Evolutionary conservation across 2,329 filamentous ascomycete genomes (phyloP), one percentile per base, ranked within the genome.

Genomic region (Fusarium nisikadoi): DNA sequence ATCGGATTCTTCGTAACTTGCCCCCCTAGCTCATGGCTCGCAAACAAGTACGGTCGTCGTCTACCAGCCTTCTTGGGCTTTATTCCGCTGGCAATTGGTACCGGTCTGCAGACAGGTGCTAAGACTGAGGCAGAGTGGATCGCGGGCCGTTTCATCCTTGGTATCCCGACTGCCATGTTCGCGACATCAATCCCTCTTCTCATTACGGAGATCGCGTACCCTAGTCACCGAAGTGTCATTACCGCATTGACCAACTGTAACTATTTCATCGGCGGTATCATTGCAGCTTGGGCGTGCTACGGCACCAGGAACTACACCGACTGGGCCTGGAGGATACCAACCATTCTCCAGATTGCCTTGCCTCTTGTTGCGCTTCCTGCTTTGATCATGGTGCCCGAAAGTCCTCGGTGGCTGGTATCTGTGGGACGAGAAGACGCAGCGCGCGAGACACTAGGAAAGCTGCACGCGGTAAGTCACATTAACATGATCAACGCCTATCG

Each of bases 231-330:
- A 67, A 67, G 64, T 20, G 54, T 67, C 19, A 41, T 67, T 1
- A 67, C 64, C 2, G 62, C 64, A 20, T 25, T 67, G 16, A 53
- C 65, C 8, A 67, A 67, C 29, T 62, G 54, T 4, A 67, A 67
- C 16, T 67, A 67, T 23, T 67, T 67, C 1, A 63, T 67, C 1
- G 64, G 64, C 1, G 64, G 64, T 8, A 67, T 67, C n/a, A 61
- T 67, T 5, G 64, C 64, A 4, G 57, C 64, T 16, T 67, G 64
- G 64, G 13, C 64, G 5, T 67, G 62, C 2, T 67, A 67, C 20
- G 64, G 64, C 2, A 53, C 62, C 1, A 62, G 64, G 10, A 52
- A 67, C 17, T 67, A 62, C 7, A 59, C 33, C 8, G 62, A 67
- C 7, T 67, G 64, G 62, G 64, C 64, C 2, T 67, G 64, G 64